Conservation (phyloP, 306 rosid species). For the Vigna mungo region DNA sequence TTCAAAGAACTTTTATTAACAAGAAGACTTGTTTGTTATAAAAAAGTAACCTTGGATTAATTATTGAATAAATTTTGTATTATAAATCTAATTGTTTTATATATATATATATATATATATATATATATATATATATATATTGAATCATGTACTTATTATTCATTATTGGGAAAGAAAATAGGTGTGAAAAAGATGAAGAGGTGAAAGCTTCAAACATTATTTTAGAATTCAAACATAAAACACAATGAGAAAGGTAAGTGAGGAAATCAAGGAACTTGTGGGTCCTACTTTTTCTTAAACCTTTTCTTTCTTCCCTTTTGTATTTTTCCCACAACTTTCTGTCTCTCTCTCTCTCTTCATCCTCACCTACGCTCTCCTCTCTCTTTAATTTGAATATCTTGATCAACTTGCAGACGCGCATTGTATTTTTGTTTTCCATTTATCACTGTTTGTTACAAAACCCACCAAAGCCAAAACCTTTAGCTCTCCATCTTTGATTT, state of each 20-base stretch:
- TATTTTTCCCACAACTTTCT: constrained; percentile 52
- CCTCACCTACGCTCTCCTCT: constrained; percentile 44
- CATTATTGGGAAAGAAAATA: too few relatives aligned
- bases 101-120: too few relatives aligned
- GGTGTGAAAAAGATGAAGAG: background rate
- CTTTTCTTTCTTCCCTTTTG: constrained; percentile 28
- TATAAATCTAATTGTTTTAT: too few relatives aligned
- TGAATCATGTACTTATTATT: too few relatives aligned
- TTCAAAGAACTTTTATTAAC: too few relatives aligned
- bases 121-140: too few relatives aligned
- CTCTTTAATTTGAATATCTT: constrained; percentile 72
- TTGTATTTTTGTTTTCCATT: constrained; percentile 30
- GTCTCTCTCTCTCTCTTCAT: constrained; percentile 21
- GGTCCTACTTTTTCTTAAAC: constrained; percentile 1
- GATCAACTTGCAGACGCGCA: constrained; percentile 54
- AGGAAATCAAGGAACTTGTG: constrained; percentile 13
- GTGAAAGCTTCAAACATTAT: too few relatives aligned
- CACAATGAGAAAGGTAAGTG: background rate
- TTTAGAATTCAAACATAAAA: background rate
- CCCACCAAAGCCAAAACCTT: constrained; percentile 34
- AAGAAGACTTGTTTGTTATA: too few relatives aligned
- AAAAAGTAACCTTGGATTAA: too few relatives aligned
- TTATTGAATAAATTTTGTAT: too few relatives aligned
- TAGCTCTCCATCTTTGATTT: background rate
- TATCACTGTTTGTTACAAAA: constrained; percentile 29